Evolutionary conservation across 1,139 yeast species (phyloP).

Genomic region (Pichia sp.): DNA sequence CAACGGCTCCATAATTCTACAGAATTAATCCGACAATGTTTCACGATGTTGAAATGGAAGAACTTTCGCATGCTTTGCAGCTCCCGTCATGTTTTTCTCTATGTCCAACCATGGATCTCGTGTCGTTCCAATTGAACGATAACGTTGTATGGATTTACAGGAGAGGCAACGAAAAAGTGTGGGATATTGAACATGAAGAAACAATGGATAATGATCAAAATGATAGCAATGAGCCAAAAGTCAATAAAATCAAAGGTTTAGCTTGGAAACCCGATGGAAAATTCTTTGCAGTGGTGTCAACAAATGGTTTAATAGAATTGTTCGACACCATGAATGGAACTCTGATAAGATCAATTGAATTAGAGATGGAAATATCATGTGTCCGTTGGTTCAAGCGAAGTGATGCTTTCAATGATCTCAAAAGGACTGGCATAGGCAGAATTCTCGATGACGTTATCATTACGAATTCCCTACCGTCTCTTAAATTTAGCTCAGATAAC

Average conservation of each 20-base stretch:
- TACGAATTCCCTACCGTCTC: constrained; percentile 34
- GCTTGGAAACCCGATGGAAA: constrained; percentile 33
- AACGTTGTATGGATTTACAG: constrained; percentile 34
- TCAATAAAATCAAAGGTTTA: not conserved
- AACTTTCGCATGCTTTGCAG: constrained; percentile 25
- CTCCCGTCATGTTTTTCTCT: constrained; percentile 37
- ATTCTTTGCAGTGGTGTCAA: constrained; percentile 26
- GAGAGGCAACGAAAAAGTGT: constrained; percentile 51
- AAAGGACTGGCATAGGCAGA: constrained; percentile 5
- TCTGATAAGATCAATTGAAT: constrained; percentile 21
- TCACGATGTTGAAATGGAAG: constrained; percentile 10
- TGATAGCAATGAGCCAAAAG: constrained; percentile 15
- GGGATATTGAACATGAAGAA: constrained; percentile 35
- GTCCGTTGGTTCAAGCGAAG: constrained; percentile 23
- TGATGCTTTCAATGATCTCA: not conserved
- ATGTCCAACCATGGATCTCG: constrained; percentile 52
- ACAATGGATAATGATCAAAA: constrained; percentile 13
- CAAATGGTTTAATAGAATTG: constrained; percentile 24
- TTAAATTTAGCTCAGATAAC: constrained; percentile 25
- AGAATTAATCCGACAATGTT: not conserved
- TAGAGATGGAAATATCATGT: constrained; percentile 16
- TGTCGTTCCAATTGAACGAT: constrained; percentile 40
- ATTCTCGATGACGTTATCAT: constrained; percentile 30
- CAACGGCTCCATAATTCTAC: too few species aligned
- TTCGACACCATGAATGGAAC: constrained; percentile 31